Base-by-base conservation (phyloP, 2,329 filamentous ascomycete species). In the Orbilia quercus region DNA sequence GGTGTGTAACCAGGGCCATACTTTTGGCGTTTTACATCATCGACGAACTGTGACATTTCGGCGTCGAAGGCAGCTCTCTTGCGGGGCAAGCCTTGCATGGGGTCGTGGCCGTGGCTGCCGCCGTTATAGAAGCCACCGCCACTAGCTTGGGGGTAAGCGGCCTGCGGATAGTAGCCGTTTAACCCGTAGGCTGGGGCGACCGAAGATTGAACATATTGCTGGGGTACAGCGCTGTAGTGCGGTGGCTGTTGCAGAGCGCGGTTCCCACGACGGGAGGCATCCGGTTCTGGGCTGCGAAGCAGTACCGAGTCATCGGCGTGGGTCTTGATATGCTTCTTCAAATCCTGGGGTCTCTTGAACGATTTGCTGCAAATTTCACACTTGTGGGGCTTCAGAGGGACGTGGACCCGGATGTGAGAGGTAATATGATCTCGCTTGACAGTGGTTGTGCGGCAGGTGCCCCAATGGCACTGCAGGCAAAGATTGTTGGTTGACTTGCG, bases 391-490 rank as follows among this genome's bases (percentile, higher is more conserved):
- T 99, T 99, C 74, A 99, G 85, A 0, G 95, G 95, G n/a, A 99
- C 94, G 81, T 99, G 95, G 60, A 98, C 95, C 76, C 95, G 91
- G 78, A 99, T 97, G 82, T 99, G 95, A 55, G 95, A 98, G 55
- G 95, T 99, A 82, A 99, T 99, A 83, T 99, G 95, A 79, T 98
- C 95, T 79, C 95, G 92, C 86, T 99, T 98, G 81, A 98, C 94
- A 1, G 94, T 98, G 51, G 93, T 97, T 20, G 94, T 98, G 75
- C 92, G 89, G 84, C 95, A 99, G 76, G 90, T 90, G 78, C 93
- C 95, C 95, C 95, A 99, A 81, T 96, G 91, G 83, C 95, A 99
- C 62, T 92, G 97, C 80, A 99, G 83, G 82, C 95, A 98, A 79
- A 99, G 85, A 83, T 99, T 99, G 84, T 98, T 98, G 80, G 95